Conservation (phyloP, 1,139 yeast genomes). For the Saccharomyces hybrid region DNA sequence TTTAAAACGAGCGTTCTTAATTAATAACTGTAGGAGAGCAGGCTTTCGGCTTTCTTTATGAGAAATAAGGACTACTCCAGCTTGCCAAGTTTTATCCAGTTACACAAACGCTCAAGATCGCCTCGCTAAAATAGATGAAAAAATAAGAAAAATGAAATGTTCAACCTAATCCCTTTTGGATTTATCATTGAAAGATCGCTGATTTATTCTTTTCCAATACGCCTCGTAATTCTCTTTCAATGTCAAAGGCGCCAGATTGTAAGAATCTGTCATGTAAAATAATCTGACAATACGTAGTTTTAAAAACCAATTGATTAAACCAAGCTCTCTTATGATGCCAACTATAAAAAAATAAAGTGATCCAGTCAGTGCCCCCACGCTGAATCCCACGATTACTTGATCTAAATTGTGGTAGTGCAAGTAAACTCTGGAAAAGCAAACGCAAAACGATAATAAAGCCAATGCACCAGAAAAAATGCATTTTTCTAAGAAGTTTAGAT, state of each 20-base stretch:
- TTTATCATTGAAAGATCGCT: neutral
- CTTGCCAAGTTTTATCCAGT: neutral
- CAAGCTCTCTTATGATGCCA: conserved; percentile 49
- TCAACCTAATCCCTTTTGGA: neutral
- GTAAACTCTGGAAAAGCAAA: conserved; percentile 70
- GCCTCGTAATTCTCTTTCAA: conserved; percentile 19
- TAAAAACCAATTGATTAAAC: conserved; percentile 53
- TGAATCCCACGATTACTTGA: conserved; percentile 70
- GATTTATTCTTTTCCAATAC: conserved; percentile 24
- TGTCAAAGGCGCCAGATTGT: conserved; percentile 36
- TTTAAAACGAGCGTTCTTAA: neutral
- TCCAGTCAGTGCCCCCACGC: conserved; percentile 57
- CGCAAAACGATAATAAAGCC: conserved; percentile 37
- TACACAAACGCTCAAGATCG: neutral
- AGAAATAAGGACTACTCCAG: neutral
- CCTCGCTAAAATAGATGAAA: neutral
- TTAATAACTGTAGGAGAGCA: neutral
- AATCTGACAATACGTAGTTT: conserved; percentile 40
- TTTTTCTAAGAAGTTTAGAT: conserved; percentile 29
- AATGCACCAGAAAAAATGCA: conserved; percentile 21
- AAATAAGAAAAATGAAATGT: neutral
- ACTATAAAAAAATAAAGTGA: conserved; percentile 48
- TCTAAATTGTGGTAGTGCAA: conserved; percentile 64
- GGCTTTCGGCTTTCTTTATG: neutral
- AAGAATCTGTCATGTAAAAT: conserved; percentile 53